These are phyloP conservation scores for Tripidium arundinaceum DNA, from an alignment of 202 grass and related monocot genomes.

Conservation along the genomic window DNA sequence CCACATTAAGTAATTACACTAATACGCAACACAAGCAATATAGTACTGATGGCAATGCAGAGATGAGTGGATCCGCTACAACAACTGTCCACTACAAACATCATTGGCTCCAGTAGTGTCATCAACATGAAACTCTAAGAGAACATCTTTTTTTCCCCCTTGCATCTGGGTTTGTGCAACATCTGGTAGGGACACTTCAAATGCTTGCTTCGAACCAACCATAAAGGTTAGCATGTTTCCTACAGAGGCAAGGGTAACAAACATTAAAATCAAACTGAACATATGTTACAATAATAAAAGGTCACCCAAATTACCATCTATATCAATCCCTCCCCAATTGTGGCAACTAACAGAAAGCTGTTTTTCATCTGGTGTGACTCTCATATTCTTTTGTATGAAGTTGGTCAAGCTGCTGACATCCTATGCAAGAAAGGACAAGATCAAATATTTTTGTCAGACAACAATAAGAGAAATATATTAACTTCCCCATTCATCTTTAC, in stretches of 20 bases:
- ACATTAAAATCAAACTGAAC: conserved; percentile 17
- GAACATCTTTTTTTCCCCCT: no score
- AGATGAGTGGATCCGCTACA: no score
- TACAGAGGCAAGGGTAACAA: not conserved
- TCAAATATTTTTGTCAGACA: not conserved
- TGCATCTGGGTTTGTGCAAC: no score
- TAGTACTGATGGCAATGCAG: no score
- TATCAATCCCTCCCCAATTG: conserved; percentile 81
- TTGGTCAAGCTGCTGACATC: conserved; percentile 74
- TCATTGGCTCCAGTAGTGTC: no score
- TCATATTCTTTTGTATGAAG: conserved; percentile 85
- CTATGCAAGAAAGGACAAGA: conserved; percentile 36
- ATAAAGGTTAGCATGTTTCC: no score
- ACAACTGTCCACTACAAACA: no score
- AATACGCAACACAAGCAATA: no score
- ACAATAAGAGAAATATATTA: conserved; percentile 13
- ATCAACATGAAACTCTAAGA: no score
- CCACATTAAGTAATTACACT: no score
- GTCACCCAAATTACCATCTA: conserved; percentile 50
- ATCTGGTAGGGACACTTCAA: no score
- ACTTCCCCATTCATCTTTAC: conserved; percentile 1
- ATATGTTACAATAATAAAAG: conserved; percentile 27
- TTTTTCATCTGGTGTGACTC: conserved; percentile 71
- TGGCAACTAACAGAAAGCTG: conserved; percentile 80
- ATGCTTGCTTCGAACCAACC: no score